Evolutionary conservation across 1,139 yeast genomes (phyloP), one percentile per base, ranked within the genome.

Genomic region (Arxiozyma slooffiae): DNA sequence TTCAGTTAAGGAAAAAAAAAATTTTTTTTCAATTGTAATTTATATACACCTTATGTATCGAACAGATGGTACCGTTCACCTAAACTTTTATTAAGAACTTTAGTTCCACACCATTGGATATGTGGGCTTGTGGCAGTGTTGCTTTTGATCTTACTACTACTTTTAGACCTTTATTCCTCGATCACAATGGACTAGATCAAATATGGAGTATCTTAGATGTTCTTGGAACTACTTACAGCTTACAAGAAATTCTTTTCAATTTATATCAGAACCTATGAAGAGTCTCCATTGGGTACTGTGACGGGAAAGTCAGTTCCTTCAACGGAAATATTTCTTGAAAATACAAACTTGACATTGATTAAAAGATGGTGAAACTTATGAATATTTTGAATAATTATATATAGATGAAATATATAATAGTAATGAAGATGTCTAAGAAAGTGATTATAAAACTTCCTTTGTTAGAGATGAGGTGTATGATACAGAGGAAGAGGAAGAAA

Each of bases 31-130:
- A 78, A 79, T 60, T 63, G 63, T 34, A 76, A 74, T 49, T 79
- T 81, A 11, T 86, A 78, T 62, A 83, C 95, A 0, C 79, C 85
- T 0, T 92, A 92, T 61, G 94, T 92, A 7, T 85, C 96, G 0
- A 92, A 97, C 0, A 77, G 98, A 60, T 92, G 97, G 97, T 92
- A 92, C 66, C 74, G 98, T 54, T 82, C 97, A 0, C 98, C 98
- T 0, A 98, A 92, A 67, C 84, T 92, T 44, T 72, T 92, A 44
- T 72, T 92, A 52, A 75, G 92, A 55, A 78, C 8, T 69, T 69
- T 58, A 88, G 92, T 65, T 79, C 92, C 0, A 76, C 73, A 48
- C 89, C 95, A 0, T 79, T 88, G 42, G 98, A 92, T 71, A 78
- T 90, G 42, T 92, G 97, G 97, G 96, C 97, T 0, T 85, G 88